A percentile compares a stretch with the other conserved stretches of the same genome.
Evolutionary conservation across 306 rosid species (phyloP).

Genomic region (Begonia loranthoides): DNA sequence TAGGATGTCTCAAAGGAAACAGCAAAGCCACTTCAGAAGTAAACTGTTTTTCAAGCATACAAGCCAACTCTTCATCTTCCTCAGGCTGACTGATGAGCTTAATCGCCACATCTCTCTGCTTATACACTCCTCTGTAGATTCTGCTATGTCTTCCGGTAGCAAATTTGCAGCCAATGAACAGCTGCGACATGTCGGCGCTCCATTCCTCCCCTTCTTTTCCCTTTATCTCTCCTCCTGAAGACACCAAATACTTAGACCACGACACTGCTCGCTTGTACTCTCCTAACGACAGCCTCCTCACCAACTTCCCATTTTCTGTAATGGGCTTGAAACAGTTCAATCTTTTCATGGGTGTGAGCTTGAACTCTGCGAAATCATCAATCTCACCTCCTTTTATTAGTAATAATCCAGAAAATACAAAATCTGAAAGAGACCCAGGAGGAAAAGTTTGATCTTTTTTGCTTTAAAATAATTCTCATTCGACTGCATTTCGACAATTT

Average conservation of each 20-base stretch:
- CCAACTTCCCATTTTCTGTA: slow-evolving; percentile 33
- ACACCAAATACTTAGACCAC: slow-evolving; percentile 89
- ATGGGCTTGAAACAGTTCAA: slow-evolving; percentile 41
- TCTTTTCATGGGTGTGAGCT: slow-evolving; percentile 15
- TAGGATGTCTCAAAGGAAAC: slow-evolving; percentile 56
- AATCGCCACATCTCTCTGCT: slow-evolving; percentile 73
- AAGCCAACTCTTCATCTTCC: slow-evolving; percentile 65
- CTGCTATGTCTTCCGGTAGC: slow-evolving; percentile 87
- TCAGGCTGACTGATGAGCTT: slow-evolving; percentile 83
- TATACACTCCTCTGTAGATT: slow-evolving; percentile 81
- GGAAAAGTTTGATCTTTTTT: slow-evolving; percentile 8
- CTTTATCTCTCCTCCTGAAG: slow-evolving; percentile 75
- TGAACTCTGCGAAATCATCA: slow-evolving; percentile 28
- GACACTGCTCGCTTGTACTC: slow-evolving; percentile 86
- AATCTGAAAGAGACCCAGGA: slow-evolving; percentile 14
- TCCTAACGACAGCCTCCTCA: slow-evolving; percentile 53
- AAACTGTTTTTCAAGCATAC: slow-evolving; percentile 67
- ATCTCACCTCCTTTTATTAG: slow-evolving; percentile 4
- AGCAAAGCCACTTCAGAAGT: slow-evolving; percentile 77
- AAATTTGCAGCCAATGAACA: slow-evolving; percentile 63
- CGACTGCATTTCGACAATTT: slow-evolving; percentile 31
- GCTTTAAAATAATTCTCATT: slow-evolving; percentile 6
- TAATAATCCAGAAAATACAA: slow-evolving; percentile 2
- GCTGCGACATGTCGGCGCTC: slow-evolving; percentile 91
- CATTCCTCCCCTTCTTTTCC: slow-evolving; percentile 88